Base-by-base conservation (phyloP, 208 protist species). In the Leishmania turanica region DNA sequence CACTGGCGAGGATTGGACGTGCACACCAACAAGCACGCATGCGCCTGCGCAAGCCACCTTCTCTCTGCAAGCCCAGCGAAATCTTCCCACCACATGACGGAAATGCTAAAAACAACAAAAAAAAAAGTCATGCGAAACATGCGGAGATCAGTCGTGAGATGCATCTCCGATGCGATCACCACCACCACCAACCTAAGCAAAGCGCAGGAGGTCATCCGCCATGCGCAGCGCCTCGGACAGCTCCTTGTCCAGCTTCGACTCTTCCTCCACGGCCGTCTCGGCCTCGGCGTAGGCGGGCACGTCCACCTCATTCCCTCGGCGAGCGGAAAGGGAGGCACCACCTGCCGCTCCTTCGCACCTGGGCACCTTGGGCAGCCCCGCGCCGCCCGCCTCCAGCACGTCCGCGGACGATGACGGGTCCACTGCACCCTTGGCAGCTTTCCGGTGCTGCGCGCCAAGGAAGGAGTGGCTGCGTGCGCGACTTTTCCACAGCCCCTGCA, bases 401-500 rank as follows among this genome's bases (percentile, higher is more conserved):
- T 85, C 56, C 58, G 73, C 53, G 2, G 42, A 2, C 31, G 71
- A 13, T 21, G 42, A 51, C 62, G 76, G 82, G 68, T 65, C 80
- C 64, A 80, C 82, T 53, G 80, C 62, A 13, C 79, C 79, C 58
- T 75, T 65, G 73, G 70, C 78, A 1, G 73, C 79, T 19, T 79
- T 81, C 19, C 92, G 87, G 75, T 95, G 89, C 78, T 87, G 84
- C 1, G 90, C 84, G 15, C 91, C 94, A 49, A 87, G 85, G 42
- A 82, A 85, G 68, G 89, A 94, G 74, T 87, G 92, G 70, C 93
- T 94, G 34, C 79, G 84, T 34, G 92, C 84, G 8, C 87, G 85
- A 69, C 86, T 91, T 75, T 88, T 88, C 93, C 95, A 97, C 81
- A 96, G 70, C 54, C 73, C 78, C 86, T 97, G 90, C 75, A 97